Evolutionary conservation across 805 yeast species (phyloP).

Genomic region (Jamesozyma lodderae): DNA sequence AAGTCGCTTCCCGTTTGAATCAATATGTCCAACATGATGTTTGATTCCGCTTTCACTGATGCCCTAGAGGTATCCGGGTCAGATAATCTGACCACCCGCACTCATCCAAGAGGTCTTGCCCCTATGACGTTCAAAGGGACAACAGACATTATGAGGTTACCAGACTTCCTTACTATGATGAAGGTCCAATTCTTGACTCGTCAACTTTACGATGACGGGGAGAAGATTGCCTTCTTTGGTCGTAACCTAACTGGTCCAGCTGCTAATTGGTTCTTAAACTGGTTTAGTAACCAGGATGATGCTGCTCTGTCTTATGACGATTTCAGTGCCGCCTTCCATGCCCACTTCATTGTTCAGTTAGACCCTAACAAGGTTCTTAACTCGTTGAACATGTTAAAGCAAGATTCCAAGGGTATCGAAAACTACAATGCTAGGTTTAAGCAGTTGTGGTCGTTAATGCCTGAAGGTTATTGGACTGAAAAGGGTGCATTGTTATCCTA

Average conservation of each 20-base stretch:
- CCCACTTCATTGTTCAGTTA: background rate
- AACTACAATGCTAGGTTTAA: background rate
- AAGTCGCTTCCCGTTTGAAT: background rate
- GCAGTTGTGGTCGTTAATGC: constrained; percentile 3
- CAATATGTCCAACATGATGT: background rate
- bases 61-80: background rate
- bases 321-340: background rate
- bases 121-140: background rate
- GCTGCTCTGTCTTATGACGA: background rate
- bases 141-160: background rate
- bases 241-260: constrained; percentile 1
- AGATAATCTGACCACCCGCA: background rate
- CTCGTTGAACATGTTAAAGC: background rate
- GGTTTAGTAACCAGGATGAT: background rate
- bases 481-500: constrained; percentile 2
- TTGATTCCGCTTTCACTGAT: background rate
- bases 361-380: constrained; percentile 3
- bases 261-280: background rate
- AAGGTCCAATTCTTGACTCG: constrained; percentile 1
- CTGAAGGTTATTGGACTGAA: constrained; percentile 2
- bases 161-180: background rate
- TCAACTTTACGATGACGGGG: background rate
- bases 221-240: constrained; percentile 1
- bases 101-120: background rate
- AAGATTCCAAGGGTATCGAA: background rate